Evolutionary conservation across 2,329 filamentous ascomycete species (phyloP), one percentile per base, ranked within the genome.

Genomic region (Calonectria henricotiae): DNA sequence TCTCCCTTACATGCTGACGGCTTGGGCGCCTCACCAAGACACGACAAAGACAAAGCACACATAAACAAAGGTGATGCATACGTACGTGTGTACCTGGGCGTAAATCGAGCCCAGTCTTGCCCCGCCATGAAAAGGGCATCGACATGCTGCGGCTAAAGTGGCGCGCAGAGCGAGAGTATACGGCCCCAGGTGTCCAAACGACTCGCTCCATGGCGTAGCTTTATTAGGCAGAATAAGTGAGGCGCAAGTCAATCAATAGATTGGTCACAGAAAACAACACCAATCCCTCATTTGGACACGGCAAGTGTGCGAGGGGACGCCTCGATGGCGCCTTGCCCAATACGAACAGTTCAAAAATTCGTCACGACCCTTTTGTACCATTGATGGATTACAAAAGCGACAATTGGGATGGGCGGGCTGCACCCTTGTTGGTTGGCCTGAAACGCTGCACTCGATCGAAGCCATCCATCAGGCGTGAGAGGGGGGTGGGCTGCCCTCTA

Each of bases 401-500:
- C 1, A 62, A 17, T 37, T 41, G 51, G 67, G 61, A 65, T 64
- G 67, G 62, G 67, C 62, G 67, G 62, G 67, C 62, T 47, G 44
- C 39, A 15, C n/a, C 43, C 44, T 66, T 58, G 67, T 69, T 69
- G 62, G 67, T 41, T 39, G 30, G 46, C 46, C 62, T 62, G 67
- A 62, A n/a, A 69, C 55, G 43, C 67, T 69, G 62, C 62, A 65
- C 39, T 47, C 62, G 62, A 69, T 69, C 62, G 67, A 62, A 39
- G 55, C 64, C 54, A 39, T 47, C 64, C 55, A 47, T 55, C 25
- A 13, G 35, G 15, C 46, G 32, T 5, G 37, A 30, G 30, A 17
- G 54, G 65, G 49, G 37, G 49, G 58, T 30, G 23, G 47, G 37
- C 15, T 37, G 41, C 41, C 63, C 49, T 54, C 54, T 46, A 58